Percentiles rank a stretch among this genome's conserved stretches.
These are phyloP conservation scores for Fusarium drepaniforme DNA, from an alignment of 2,329 filamentous ascomycete genomes.

Conservation along the genomic window DNA sequence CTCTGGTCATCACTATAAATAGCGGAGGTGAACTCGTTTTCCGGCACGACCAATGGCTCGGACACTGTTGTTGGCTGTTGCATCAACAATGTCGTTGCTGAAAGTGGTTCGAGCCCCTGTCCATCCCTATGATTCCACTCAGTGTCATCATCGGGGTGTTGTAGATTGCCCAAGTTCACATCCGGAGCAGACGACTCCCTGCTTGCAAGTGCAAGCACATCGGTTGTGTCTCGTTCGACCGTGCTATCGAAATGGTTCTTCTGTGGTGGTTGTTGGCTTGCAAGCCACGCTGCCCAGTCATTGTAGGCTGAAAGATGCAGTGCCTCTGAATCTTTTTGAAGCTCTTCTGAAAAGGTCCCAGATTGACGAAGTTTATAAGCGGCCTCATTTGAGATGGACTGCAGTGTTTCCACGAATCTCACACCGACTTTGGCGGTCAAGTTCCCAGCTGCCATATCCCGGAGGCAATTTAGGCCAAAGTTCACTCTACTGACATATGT, in stretches of 20 bases:
- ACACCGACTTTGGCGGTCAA: conserved; percentile 38
- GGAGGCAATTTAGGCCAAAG: conserved; percentile 49
- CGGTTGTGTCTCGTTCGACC: background rate
- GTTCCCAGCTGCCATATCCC: conserved; percentile 49
- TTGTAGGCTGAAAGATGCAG: conserved; percentile 21
- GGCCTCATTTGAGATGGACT: conserved; percentile 38
- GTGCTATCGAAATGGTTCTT: background rate
- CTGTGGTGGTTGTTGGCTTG: conserved; percentile 15
- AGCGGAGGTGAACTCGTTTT: conserved; percentile 12
- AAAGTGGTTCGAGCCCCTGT: background rate
- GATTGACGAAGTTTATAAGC: conserved; percentile 22
- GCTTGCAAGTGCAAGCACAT: background rate
- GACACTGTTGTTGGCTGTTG: background rate
- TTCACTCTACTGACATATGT: conserved; percentile 45
- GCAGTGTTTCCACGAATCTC: conserved; percentile 42
- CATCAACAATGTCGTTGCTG: conserved; percentile 2
- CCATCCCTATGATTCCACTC: conserved; percentile 2
- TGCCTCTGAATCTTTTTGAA: background rate
- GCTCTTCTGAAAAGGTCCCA: background rate
- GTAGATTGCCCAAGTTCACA: background rate
- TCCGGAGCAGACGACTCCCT: background rate
- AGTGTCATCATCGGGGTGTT: background rate
- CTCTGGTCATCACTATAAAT: conserved; percentile 38
- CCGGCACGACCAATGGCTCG: background rate
- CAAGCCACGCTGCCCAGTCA: conserved; percentile 40